These are phyloP conservation scores for Fusarium citri DNA, from an alignment of 2,329 filamentous ascomycete genomes.

Conservation along the genomic window DNA sequence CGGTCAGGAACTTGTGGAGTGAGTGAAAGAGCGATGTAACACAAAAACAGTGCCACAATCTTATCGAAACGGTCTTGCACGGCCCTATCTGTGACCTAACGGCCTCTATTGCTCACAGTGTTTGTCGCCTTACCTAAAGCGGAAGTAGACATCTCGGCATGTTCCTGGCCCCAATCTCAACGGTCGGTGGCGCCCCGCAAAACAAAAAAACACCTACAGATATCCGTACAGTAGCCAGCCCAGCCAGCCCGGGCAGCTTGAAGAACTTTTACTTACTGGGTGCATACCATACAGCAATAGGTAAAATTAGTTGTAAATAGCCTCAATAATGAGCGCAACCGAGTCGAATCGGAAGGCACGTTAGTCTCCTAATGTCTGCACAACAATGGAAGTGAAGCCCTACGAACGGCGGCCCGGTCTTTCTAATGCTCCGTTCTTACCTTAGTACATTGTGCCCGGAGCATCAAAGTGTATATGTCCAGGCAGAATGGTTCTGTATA, in stretches of 20 bases:
- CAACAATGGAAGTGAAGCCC: conserved; percentile 6
- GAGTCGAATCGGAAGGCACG: conserved; percentile 3
- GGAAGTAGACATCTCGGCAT: conserved; percentile 24
- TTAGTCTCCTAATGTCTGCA: neutral
- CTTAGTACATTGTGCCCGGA: neutral
- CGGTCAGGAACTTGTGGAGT: conserved; percentile 43
- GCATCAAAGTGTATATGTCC: neutral
- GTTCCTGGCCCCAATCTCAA: conserved; percentile 29
- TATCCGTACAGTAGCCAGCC: too few relatives aligned
- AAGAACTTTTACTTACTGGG: neutral
- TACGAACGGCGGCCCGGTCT: conserved; percentile 34
- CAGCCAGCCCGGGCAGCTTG: neutral
- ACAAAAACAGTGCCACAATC: conserved; percentile 26
- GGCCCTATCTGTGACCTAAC: neutral
- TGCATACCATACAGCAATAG: neutral
- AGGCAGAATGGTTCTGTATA: neutral
- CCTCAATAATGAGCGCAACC: conserved; percentile 17
- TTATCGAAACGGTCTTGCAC: neutral
- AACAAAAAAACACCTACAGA: neutral
- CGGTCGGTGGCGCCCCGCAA: conserved; percentile 33
- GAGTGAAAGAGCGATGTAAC: conserved; percentile 37
- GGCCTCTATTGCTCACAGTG: conserved; percentile 30
- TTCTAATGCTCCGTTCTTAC: conserved; percentile 21
- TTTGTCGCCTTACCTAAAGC: conserved; percentile 12
- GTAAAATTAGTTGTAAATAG: conserved; percentile 20